phyloP scores from a whole-genome alignment of 495 filamentous ascomycete species.

The Rhizodiscina lignyota region DNA sequence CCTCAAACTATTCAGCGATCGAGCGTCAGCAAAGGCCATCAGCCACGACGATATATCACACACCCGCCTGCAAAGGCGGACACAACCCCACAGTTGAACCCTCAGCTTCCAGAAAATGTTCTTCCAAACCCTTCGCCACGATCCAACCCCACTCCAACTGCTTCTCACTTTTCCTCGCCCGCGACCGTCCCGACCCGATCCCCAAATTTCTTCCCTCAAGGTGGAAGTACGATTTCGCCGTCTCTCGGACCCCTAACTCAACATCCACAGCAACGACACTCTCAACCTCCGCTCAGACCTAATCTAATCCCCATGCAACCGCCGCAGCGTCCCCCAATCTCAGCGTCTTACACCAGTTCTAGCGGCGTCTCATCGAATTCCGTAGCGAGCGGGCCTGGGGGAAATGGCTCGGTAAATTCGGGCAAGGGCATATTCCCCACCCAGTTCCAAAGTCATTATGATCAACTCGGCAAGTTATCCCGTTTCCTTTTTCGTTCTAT shows the following conservation, averaged over 20 bases:
- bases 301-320: slow-evolving; percentile 17
- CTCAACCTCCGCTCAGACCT: slow-evolving; percentile 16
- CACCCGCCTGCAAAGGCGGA: slow-evolving; percentile 41
- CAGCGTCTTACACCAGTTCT: slow-evolving; percentile 12
- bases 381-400: too few relatives aligned
- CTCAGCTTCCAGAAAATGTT: too few relatives aligned
- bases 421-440: slow-evolving; percentile 50
- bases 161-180: slow-evolving; percentile 69
- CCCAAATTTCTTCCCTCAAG: slow-evolving; percentile 52
- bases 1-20: slow-evolving; percentile 51
- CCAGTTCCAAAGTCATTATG: slow-evolving; percentile 83
- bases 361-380: too few relatives aligned
- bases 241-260: slow-evolving; percentile 41
- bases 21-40: slow-evolving; percentile 48
- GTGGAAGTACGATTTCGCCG: slow-evolving; percentile 46
- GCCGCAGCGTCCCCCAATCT: slow-evolving; percentile 22
- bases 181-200: slow-evolving; percentile 42
- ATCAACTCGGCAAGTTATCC: slow-evolving; percentile 91
- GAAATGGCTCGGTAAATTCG: slow-evolving; percentile 12
- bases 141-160: slow-evolving; percentile 62
- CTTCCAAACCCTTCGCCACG: slow-evolving; percentile 30
- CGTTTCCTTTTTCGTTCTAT: slow-evolving; percentile 34
- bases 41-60: slow-evolving; percentile 45
- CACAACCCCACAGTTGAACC: slow-evolving; percentile 3
- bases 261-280: slow-evolving; percentile 26